Conservation (phyloP, 805 yeast species). For the Lachancea fermentati region DNA sequence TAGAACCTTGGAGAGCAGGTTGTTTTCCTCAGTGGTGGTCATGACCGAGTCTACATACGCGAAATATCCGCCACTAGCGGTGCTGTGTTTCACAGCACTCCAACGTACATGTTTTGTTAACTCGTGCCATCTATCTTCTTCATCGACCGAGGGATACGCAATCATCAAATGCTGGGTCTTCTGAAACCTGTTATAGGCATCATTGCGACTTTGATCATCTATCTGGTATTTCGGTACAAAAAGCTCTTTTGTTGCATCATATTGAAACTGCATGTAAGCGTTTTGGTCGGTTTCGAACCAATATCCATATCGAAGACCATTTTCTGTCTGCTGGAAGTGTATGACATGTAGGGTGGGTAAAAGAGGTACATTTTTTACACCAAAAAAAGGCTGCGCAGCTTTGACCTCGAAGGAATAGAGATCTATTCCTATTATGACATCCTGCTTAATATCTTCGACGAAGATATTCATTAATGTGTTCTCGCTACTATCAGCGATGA, state of each 20-base stretch:
- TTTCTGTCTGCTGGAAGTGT: constrained; percentile 21
- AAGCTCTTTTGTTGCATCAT: constrained; percentile 13
- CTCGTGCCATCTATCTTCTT: constrained; percentile 16
- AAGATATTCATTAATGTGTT: constrained; percentile 6
- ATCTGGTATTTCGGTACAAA: constrained; percentile 10
- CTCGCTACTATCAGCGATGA: not conserved
- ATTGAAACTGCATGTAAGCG: constrained; percentile 11
- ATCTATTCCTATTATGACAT: constrained; percentile 25
- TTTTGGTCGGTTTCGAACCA: constrained; percentile 20
- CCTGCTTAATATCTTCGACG: constrained; percentile 11
- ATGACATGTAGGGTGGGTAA: constrained; percentile 20
- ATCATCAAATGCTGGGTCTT: constrained; percentile 15
- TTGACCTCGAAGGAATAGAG: constrained; percentile 21
- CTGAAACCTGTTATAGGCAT: constrained; percentile 4
- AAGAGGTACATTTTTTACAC: constrained; percentile 22
- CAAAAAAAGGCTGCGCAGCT: constrained; percentile 21
- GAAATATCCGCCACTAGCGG: constrained; percentile 4
- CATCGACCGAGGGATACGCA: constrained; percentile 21
- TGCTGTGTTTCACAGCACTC: constrained; percentile 12
- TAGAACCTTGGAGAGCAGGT: constrained; percentile 13
- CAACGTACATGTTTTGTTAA: constrained; percentile 14
- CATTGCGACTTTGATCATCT: constrained; percentile 1
- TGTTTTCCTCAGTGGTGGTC: constrained; percentile 23
- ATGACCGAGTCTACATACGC: constrained; percentile 29
- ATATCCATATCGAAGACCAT: constrained; percentile 27